These are phyloP conservation scores for Pugionium dolabratum DNA, from an alignment of 345 rosid species.

Conservation along the genomic window DNA sequence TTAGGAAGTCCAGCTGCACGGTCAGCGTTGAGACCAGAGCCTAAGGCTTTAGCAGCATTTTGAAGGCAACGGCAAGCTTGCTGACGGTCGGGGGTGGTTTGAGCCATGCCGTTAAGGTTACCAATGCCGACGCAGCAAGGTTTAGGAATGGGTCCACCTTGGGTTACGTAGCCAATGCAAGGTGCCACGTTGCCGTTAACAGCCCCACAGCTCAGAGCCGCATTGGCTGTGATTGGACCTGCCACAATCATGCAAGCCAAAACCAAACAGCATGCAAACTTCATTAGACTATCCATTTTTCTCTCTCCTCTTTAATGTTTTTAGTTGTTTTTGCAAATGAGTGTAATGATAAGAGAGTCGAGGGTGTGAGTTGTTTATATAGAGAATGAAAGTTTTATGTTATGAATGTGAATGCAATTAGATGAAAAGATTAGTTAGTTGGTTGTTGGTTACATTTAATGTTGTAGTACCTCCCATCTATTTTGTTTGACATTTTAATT, in stretches of 20 bases:
- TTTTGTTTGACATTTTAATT: too few species aligned
- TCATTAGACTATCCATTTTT: slow-evolving; percentile 21
- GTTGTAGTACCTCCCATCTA: background rate
- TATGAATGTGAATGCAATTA: slow-evolving; percentile 9
- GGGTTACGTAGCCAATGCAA: slow-evolving; percentile 28
- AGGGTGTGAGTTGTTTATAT: slow-evolving; percentile 19
- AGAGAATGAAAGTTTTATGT: slow-evolving; percentile 4
- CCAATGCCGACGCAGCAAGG: slow-evolving; percentile 27
- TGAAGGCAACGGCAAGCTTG: slow-evolving; percentile 37
- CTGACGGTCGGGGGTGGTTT: slow-evolving; percentile 34
- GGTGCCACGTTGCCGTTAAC: slow-evolving; percentile 12
- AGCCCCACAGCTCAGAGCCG: slow-evolving; percentile 41
- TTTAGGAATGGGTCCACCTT: background rate
- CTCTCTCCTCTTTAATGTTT: background rate
- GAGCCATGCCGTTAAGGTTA: slow-evolving; percentile 12
- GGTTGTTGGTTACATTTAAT: slow-evolving; percentile 32
- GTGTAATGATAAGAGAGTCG: background rate
- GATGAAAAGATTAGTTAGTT: slow-evolving; percentile 14
- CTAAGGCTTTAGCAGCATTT: slow-evolving; percentile 7
- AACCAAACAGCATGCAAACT: slow-evolving; percentile 20
- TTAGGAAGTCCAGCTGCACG: slow-evolving; percentile 22
- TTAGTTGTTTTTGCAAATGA: background rate
- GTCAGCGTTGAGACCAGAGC: background rate
- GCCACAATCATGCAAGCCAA: slow-evolving; percentile 29
- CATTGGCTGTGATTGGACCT: slow-evolving; percentile 17